Evolutionary conservation across 768 basidiomycete species (phyloP).

Genomic region (Lyophyllum shimeji): DNA sequence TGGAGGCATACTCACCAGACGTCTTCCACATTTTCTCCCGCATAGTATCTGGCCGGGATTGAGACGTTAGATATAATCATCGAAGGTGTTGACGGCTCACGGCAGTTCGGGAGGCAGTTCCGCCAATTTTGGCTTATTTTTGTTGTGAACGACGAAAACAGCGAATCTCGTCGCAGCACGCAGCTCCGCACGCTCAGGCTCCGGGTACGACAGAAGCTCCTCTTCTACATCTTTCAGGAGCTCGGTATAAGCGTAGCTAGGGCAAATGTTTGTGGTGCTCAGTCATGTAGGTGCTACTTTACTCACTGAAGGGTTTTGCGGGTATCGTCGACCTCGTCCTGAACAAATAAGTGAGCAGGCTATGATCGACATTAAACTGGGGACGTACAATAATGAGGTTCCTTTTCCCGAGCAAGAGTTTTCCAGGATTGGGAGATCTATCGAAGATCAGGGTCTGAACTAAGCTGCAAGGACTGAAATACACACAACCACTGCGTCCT

Average conservation of each 20-base stretch:
- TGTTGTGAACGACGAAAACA: slow-evolving; percentile 95
- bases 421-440: slow-evolving; percentile 66
- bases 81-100: slow-evolving; percentile 38
- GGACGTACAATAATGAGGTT: slow-evolving; percentile 78
- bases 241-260: slow-evolving; percentile 87
- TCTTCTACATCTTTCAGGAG: slow-evolving; percentile 85
- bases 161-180: slow-evolving; percentile 75
- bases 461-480: slow-evolving; percentile 1
- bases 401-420: slow-evolving; percentile 73
- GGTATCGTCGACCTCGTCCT: slow-evolving; percentile 91
- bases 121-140: slow-evolving; percentile 83
- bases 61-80: background rate
- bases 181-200: slow-evolving; percentile 69
- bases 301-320: slow-evolving; percentile 85
- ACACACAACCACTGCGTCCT: slow-evolving; percentile 96
- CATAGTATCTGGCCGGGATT: slow-evolving; percentile 62
- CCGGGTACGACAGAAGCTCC: slow-evolving; percentile 63
- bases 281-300: background rate
- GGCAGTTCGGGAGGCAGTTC: slow-evolving; percentile 63
- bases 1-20: slow-evolving; percentile 54
- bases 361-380: background rate
- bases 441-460: slow-evolving; percentile 2
- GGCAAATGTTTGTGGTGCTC: slow-evolving; percentile 1
- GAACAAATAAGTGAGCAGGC: slow-evolving; percentile 6
- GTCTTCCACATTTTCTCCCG: slow-evolving; percentile 73